Base-by-base conservation (phyloP, 306 rosid genomes). In the Lathyrus tuberosus region DNA sequence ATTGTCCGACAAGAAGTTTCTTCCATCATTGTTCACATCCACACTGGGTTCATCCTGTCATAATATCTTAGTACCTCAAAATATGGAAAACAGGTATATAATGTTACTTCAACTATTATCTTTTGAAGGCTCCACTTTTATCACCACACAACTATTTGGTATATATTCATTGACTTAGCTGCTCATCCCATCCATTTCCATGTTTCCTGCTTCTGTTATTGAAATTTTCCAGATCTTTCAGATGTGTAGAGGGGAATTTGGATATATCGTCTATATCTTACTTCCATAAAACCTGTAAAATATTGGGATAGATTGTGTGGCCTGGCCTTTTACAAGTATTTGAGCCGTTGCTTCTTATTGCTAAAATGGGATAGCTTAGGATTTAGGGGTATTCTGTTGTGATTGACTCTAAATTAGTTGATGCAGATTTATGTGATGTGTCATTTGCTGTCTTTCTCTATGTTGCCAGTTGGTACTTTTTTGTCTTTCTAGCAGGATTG, bases 1-100 rank as follows among this genome's bases (percentile, higher is more conserved):
- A 63, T 77, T 94, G 46, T 90, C 98, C 0, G 90, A 90, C 62
- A 76, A 80, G 74, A 86, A 87, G 35, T 87, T 88, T 67, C 97
- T 94, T 63, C 81, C 95, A 15, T 83, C 96, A 4, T 66, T 94
- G 79, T 77, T 94, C 70, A 81, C 82, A 53, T 85, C 94, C 68
- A 70, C 87, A 73, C 77, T 90, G 71, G 70, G 90, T 66, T 85
- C 90, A 65, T 81, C 94, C 58, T 79, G 58, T 70, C 63, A 71
- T 59, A 83, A 75, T 80, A 80, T 90, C 67, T 49, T 84, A 74
- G 87, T 78, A 40, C 96, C 97, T 62, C 96, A 76, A 74, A 78
- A 84, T 69, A 71, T 94, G 46, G 90, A 87, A 59, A 83, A 79
- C 67, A 85, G 98, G 98, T 94, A 85, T 51, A 28, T 52, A 5